phyloP scores from a whole-genome alignment of 2,329 filamentous ascomycete genomes.

The Teratosphaeria epicoccoides region DNA sequence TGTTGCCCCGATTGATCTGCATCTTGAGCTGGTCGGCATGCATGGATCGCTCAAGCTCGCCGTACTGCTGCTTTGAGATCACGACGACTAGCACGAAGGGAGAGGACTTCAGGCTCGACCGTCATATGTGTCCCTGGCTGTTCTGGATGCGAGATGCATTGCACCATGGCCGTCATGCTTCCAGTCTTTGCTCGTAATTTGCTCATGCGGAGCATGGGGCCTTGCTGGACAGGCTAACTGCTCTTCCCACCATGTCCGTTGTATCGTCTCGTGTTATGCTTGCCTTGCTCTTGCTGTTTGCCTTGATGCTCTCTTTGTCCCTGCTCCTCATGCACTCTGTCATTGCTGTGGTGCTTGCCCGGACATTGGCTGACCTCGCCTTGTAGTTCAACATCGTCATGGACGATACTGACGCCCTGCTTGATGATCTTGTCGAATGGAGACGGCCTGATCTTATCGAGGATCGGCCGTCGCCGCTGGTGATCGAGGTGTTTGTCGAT shows the following conservation, averaged over 20 bases:
- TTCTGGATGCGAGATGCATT: background rate
- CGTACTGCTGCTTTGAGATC: too few species aligned
- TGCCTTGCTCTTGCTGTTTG: background rate
- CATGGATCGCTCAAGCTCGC: too few species aligned
- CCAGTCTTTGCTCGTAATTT: too few species aligned
- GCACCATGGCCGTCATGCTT: background rate
- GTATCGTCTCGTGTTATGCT: background rate
- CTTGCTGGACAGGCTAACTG: background rate
- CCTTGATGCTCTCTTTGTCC: background rate
- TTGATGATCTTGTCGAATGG: conserved; percentile 72
- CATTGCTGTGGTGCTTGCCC: background rate
- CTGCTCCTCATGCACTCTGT: background rate
- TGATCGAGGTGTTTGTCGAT: conserved; percentile 76
- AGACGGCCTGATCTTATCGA: conserved; percentile 67
- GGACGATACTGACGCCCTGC: conserved; percentile 81
- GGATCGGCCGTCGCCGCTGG: conserved; percentile 67
- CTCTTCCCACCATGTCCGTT: background rate
- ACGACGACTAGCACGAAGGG: too few species aligned
- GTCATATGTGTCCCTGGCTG: too few species aligned
- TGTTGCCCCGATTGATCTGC: too few species aligned
- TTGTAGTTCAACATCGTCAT: conserved; percentile 85
- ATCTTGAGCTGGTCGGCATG: too few species aligned
- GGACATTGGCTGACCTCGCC: conserved; percentile 1
- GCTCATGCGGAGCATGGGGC: too few species aligned
- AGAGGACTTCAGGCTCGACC: too few species aligned